A percentile compares a stretch with the other conserved stretches of the same genome.
These are phyloP conservation scores for Lunularia cruciata DNA, from an alignment of 225 moss, liverwort and hornwort genomes.

Conservation along the genomic window DNA sequence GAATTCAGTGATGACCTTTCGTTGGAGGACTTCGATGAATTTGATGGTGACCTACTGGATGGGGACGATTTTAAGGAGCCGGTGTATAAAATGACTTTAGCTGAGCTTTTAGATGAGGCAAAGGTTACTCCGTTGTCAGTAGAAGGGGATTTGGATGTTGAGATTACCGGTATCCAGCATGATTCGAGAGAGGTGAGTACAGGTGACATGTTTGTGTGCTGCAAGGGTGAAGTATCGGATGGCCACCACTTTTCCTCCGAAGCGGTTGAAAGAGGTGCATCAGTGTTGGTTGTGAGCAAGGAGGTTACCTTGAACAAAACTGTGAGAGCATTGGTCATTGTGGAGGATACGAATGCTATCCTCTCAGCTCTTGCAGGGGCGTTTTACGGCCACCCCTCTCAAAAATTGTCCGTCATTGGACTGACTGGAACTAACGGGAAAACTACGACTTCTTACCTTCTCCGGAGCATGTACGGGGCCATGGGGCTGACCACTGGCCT, in stretches of 20 bases:
- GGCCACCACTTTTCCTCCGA: conserved; percentile 66
- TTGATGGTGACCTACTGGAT: conserved; percentile 37
- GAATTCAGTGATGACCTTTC: conserved; percentile 47
- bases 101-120: conserved; percentile 88
- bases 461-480: conserved; percentile 87
- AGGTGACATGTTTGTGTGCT: conserved; percentile 91
- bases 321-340: conserved; percentile 70
- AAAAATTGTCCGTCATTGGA: conserved; percentile 73
- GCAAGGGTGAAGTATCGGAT: conserved; percentile 63
- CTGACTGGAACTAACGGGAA: conserved; percentile 97
- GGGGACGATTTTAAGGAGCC: conserved; percentile 57
- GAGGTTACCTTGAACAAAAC: conserved; percentile 55
- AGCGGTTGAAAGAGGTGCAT: conserved; percentile 84
- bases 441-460: conserved; percentile 77
- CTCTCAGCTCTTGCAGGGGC: conserved; percentile 89
- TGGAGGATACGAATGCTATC: conserved; percentile 72
- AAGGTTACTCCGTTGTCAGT: conserved; percentile 76
- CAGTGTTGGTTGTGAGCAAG: conserved; percentile 63
- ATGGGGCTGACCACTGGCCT: conserved; percentile 83
- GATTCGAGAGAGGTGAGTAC: conserved; percentile 71
- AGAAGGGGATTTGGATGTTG: conserved; percentile 84
- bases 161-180: conserved; percentile 82
- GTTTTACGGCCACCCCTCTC: conserved; percentile 85
- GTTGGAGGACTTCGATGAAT: conserved; percentile 47
- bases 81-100: conserved; percentile 66